phyloP scores from a whole-genome alignment of 768 basidiomycete species.

The Collybiopsis luxurians region DNA sequence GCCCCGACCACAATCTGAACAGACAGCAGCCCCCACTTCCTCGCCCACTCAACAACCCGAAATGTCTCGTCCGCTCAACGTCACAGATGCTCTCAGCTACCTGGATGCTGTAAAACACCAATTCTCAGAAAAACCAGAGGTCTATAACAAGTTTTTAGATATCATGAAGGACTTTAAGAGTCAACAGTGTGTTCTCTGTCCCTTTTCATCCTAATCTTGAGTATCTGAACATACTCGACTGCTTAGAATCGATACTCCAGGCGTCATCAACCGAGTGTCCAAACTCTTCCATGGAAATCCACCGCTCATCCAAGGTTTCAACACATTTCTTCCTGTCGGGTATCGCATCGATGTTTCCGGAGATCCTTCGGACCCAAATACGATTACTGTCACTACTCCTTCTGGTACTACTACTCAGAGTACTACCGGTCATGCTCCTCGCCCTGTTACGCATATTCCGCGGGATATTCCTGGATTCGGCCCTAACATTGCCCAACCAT shows the following conservation, averaged over 20 bases:
- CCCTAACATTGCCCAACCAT: conserved; percentile 27
- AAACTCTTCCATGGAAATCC: conserved; percentile 90
- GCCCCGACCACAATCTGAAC: conserved; percentile 35
- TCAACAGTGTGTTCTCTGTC: conserved; percentile 63
- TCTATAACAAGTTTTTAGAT: conserved; percentile 92
- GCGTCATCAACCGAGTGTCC: conserved; percentile 94
- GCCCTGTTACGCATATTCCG: conserved; percentile 13
- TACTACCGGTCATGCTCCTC: conserved; percentile 31
- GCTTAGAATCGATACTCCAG: conserved; percentile 91
- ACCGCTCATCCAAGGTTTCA: conserved; percentile 92
- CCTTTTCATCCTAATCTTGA: conserved; percentile 13
- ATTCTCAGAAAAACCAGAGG: conserved; percentile 90
- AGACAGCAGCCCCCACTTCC: conserved; percentile 16
- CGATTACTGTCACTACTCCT: conserved; percentile 82
- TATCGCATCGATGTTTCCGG: conserved; percentile 88
- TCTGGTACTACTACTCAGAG: conserved; percentile 68
- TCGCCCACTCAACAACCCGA: conserved; percentile 34
- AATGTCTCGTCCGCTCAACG: conserved; percentile 70
- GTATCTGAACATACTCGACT: neutral
- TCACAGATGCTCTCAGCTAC: conserved; percentile 91
- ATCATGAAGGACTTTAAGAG: conserved; percentile 99
- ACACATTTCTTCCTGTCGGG: conserved; percentile 92
- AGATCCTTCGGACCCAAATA: conserved; percentile 67
- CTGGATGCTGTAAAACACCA: conserved; percentile 91
- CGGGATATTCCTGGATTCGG: conserved; percentile 30